A percentile compares a stretch with the other conserved stretches of the same genome.
phyloP scores from a whole-genome alignment of 2,329 filamentous ascomycete species.

The Westerdykella sp. region DNA sequence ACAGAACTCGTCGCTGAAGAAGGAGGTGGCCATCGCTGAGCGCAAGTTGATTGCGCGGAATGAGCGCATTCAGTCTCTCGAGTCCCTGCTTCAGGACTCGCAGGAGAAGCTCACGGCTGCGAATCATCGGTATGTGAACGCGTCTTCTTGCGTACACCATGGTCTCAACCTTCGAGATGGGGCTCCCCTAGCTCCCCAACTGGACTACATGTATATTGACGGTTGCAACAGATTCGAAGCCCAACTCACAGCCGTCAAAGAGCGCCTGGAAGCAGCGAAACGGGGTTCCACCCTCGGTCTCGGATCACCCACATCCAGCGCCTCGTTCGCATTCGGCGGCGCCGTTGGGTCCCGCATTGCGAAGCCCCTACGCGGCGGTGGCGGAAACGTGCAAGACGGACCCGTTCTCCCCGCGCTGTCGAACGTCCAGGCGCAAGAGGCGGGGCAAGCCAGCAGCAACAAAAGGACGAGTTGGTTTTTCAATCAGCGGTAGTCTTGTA shows the following conservation, averaged over 20 bases:
- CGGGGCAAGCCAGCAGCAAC: constrained; percentile 44
- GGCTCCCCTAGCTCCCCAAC: background rate
- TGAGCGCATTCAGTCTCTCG: constrained; percentile 91
- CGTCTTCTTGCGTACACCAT: constrained; percentile 6
- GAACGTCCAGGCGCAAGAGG: constrained; percentile 47
- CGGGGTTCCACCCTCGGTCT: constrained; percentile 82
- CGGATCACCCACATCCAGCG: constrained; percentile 50
- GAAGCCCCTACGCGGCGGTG: constrained; percentile 57
- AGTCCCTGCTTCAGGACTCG: constrained; percentile 87
- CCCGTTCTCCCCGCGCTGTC: constrained; percentile 40
- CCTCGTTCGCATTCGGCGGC: constrained; percentile 60
- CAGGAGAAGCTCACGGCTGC: constrained; percentile 97
- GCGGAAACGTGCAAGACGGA: constrained; percentile 27
- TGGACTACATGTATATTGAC: constrained; percentile 7
- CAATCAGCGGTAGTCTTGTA: constrained; percentile 45
- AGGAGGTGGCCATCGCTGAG: constrained; percentile 98
- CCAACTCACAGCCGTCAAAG: constrained; percentile 94
- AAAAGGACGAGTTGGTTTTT: constrained; percentile 74
- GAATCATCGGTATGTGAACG: constrained; percentile 77
- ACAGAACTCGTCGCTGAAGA: constrained; percentile 95
- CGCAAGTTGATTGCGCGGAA: constrained; percentile 94
- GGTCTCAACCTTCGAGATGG: constrained; percentile 1
- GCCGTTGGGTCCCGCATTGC: constrained; percentile 53
- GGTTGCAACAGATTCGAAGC: constrained; percentile 72
- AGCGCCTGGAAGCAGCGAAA: constrained; percentile 93